phyloP scores from a whole-genome alignment of 2,329 filamentous ascomycete genomes.

The Helicocarpus griseus region DNA sequence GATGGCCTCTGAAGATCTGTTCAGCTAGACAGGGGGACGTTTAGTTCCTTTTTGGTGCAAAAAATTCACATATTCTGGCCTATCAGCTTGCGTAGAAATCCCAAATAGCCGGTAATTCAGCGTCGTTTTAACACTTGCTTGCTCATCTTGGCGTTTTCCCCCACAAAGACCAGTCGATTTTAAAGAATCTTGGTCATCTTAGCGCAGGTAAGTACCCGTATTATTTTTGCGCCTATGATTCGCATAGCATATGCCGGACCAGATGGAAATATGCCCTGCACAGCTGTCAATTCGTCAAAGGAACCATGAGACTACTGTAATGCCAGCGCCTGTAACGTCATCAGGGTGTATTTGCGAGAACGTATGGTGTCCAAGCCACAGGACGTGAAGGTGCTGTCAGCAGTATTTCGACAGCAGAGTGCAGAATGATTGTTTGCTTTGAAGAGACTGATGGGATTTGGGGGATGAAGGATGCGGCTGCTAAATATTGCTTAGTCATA shows the following conservation, averaged over 20 bases:
- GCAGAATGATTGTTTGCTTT: not conserved
- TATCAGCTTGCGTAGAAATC: not conserved
- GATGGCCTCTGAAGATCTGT: slow-evolving; percentile 1
- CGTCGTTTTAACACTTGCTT: not conserved
- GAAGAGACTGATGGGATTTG: too few relatives aligned
- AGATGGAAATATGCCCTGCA: not conserved
- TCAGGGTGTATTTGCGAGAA: too few relatives aligned
- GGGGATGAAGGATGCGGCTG: not conserved
- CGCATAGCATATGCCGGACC: not conserved
- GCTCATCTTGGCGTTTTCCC: not conserved
- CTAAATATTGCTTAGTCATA: not conserved
- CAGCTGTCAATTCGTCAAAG: too few relatives aligned
- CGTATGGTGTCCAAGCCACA: too few relatives aligned
- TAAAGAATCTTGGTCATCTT: not conserved
- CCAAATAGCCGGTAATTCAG: not conserved
- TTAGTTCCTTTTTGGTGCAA: not conserved
- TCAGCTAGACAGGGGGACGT: not conserved
- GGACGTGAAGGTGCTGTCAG: not conserved
- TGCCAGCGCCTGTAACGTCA: too few relatives aligned
- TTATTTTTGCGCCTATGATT: not conserved
- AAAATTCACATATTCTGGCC: not conserved
- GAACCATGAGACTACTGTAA: too few relatives aligned
- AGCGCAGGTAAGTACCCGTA: not conserved
- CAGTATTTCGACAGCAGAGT: too few relatives aligned
- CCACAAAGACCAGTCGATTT: not conserved